Base-by-base conservation (phyloP, 1,284 basidiomycete species). In the Anthracocystis panici-leucophaei region DNA sequence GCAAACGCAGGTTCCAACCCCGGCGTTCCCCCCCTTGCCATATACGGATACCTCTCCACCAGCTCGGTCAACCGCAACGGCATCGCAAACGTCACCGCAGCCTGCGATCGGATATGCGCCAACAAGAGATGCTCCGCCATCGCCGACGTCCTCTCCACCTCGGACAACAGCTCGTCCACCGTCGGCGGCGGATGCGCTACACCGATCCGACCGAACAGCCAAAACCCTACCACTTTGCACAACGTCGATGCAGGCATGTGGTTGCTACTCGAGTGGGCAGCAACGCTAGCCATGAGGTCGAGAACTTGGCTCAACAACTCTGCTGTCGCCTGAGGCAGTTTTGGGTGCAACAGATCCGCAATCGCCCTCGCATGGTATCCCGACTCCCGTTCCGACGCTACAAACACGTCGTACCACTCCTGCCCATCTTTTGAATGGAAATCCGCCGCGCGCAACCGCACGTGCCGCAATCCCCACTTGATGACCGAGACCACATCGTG, bases 41-140 rank as follows among this genome's bases (percentile, higher is more conserved):
- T 48, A 50, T 59, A 45, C 3, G 80, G 80, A 52, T 82, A 82
- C 2, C 50, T 25, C 2, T 69, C 20, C 0, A 82, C 67, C 3
- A 82, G 57, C 62, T 82, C 79, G 9, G 62, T 76, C 7, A 82
- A 57, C 7, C 79, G 40, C 5, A 71, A 50, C 9, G 80, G 80
- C 75, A 81, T 78, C 7, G 65, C 53, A 45, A 78, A 77, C 12
- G 77, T 66, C 38, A 67, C 69, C 0, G 72, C 65, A 1, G 72
- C 62, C 53, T 81, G 78, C 12, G 77, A 67, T 3, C 80, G 33
- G 18, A 81, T 73, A 29, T 74, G 75, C 4, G 78, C 79, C 12
- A 82, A 42, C n/a, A 79, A 49, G 6, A 82, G 64, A 63, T 82
- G 80, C 49, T 81, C 78, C 3, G 71, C 72, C 33, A 78, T 64